A percentile compares a stretch with the other conserved stretches of the same genome.
These are phyloP conservation scores for Fusarium aywerte DNA, from an alignment of 2,329 filamentous ascomycete species.

Conservation along the genomic window DNA sequence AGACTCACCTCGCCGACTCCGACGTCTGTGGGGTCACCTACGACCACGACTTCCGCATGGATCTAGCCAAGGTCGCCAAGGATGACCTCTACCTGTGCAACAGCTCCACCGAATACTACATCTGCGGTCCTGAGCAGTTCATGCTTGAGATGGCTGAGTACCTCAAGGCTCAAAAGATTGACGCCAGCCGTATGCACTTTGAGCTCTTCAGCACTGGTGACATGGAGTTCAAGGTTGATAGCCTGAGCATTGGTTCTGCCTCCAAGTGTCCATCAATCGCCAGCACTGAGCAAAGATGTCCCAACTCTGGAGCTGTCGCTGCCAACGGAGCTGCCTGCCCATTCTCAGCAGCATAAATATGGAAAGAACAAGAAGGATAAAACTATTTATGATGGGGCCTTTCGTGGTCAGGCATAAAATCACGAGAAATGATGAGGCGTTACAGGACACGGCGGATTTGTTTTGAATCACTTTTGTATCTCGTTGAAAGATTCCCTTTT, in stretches of 20 bases:
- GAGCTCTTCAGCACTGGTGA: conserved; percentile 62
- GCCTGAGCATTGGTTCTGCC: conserved; percentile 44
- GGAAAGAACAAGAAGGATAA: not conserved
- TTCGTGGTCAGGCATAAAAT: conserved; percentile 10
- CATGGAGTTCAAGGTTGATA: conserved; percentile 52
- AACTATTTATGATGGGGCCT: conserved; percentile 1
- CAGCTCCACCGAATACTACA: conserved; percentile 62
- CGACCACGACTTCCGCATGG: conserved; percentile 56
- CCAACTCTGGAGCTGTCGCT: conserved; percentile 34
- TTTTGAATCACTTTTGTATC: conserved; percentile 1
- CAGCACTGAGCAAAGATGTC: conserved; percentile 29
- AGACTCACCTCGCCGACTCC: conserved; percentile 58
- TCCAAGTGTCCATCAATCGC: conserved; percentile 30
- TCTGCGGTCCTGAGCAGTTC: conserved; percentile 66
- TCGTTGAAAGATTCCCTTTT: conserved; percentile 12
- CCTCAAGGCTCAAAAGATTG: conserved; percentile 55
- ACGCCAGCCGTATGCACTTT: conserved; percentile 54
- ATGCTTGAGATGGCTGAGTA: conserved; percentile 62
- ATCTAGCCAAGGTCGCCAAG: conserved; percentile 57
- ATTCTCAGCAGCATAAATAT: conserved; percentile 22
- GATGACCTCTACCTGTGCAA: conserved; percentile 60
- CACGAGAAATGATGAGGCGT: conserved; percentile 33
- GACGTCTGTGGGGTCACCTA: conserved; percentile 58
- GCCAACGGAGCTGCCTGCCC: conserved; percentile 25
- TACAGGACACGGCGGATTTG: conserved; percentile 18